A percentile compares a stretch with the other conserved stretches of the same genome.
phyloP scores from a whole-genome alignment of 495 filamentous ascomycete genomes.

The Penicillium waksmanii region DNA sequence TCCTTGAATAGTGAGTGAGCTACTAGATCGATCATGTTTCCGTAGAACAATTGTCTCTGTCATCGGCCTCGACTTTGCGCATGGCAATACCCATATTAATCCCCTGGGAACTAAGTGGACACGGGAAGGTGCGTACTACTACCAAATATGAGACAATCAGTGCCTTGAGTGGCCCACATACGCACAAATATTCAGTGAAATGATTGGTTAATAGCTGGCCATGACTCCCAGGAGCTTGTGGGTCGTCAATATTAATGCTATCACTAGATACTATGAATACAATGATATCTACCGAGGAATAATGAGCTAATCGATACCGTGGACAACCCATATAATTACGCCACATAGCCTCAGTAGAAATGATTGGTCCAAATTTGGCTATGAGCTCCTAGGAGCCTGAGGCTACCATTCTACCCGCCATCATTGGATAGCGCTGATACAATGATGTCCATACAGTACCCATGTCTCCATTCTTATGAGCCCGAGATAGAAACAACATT shows the following conservation, averaged over 20 bases:
- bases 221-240: no score
- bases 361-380: conserved; percentile 1
- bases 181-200: no score
- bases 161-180: background rate
- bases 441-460: no score
- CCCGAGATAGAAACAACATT: no score
- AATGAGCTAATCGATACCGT: background rate
- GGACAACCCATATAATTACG: background rate
- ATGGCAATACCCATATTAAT: background rate
- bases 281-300: background rate
- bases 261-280: no score
- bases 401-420: no score
- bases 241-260: no score
- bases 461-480: no score
- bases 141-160: background rate
- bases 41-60: background rate
- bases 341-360: background rate
- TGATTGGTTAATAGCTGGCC: no score
- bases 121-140: background rate
- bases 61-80: conserved; percentile 1
- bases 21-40: conserved; percentile 3
- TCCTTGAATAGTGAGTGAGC: background rate
- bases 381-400: background rate
- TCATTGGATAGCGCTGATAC: no score
- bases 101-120: conserved; percentile 1